Percentiles rank a stretch among this genome's conserved stretches.
Conservation (phyloP, 306 rosid genomes). For the Dalbergia cochinchinensis region DNA sequence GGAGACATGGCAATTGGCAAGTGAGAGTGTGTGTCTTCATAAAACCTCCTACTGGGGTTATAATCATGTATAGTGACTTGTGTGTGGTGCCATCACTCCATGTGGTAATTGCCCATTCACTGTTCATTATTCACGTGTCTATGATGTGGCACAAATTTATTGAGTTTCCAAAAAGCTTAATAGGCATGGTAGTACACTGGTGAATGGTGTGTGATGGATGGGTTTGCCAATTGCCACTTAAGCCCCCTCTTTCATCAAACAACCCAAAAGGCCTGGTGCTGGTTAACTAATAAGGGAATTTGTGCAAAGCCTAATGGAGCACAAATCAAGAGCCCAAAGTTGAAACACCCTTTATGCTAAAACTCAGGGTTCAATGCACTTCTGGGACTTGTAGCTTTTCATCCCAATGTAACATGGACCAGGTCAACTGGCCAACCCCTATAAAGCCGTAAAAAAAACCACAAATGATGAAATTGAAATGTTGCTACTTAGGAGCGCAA, state of each 20-base stretch:
- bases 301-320: slow-evolving; percentile 13
- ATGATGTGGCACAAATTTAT: slow-evolving; percentile 22
- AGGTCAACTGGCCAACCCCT: slow-evolving; percentile 36
- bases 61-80: slow-evolving; percentile 4
- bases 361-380: slow-evolving; percentile 44
- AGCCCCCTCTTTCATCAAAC: slow-evolving; percentile 9
- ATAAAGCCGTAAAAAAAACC: too few species aligned
- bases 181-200: slow-evolving; percentile 1
- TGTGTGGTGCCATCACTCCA: slow-evolving; percentile 33
- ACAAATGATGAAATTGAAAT: slow-evolving; percentile 18
- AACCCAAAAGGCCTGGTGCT: slow-evolving; percentile 9
- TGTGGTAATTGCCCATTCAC: slow-evolving; percentile 28
- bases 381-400: slow-evolving; percentile 28
- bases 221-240: slow-evolving; percentile 25
- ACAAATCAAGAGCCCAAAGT: slow-evolving; percentile 30
- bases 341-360: slow-evolving; percentile 24
- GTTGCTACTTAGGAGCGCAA: slow-evolving; percentile 18
- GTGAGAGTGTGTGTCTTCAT: slow-evolving; percentile 37
- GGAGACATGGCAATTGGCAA: slow-evolving; percentile 54
- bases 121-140: slow-evolving; percentile 34
- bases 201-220: slow-evolving; percentile 17
- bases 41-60: not conserved
- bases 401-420: slow-evolving; percentile 39
- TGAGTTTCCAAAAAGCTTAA: slow-evolving; percentile 13
- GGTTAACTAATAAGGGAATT: slow-evolving; percentile 30